phyloP scores from a whole-genome alignment of 2,329 filamentous ascomycete species.

The Diaporthe sp. region DNA sequence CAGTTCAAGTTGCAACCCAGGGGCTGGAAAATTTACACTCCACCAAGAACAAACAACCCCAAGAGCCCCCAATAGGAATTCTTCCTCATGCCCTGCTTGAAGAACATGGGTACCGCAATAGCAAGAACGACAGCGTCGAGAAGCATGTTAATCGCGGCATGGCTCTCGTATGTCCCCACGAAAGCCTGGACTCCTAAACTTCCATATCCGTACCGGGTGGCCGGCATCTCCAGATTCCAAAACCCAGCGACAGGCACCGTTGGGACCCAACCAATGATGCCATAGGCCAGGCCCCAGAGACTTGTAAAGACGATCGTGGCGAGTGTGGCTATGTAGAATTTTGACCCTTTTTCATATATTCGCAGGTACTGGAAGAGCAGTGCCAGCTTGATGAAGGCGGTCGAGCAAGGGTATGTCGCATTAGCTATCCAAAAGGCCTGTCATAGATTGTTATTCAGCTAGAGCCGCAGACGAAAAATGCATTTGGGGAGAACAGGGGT shows the following conservation, averaged over 20 bases:
- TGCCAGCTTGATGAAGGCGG: conserved; percentile 44
- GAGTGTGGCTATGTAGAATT: conserved; percentile 42
- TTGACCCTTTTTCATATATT: conserved; percentile 42
- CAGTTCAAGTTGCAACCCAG: background rate
- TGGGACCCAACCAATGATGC: conserved; percentile 51
- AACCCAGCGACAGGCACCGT: conserved; percentile 51
- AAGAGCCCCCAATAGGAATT: conserved; percentile 51
- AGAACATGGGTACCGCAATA: conserved; percentile 50
- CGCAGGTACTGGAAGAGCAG: conserved; percentile 44
- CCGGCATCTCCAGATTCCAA: conserved; percentile 46
- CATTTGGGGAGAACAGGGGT: background rate
- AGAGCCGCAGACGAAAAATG: background rate
- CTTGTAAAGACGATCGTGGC: conserved; percentile 47
- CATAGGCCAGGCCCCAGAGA: conserved; percentile 50
- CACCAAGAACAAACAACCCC: conserved; percentile 49
- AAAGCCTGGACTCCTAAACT: conserved; percentile 46
- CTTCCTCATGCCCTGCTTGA: conserved; percentile 45
- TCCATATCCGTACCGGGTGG: conserved; percentile 49
- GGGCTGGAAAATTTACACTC: conserved; percentile 46
- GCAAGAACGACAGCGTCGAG: conserved; percentile 51
- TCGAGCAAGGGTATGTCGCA: conserved; percentile 43
- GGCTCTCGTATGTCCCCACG: conserved; percentile 48
- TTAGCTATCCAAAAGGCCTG: conserved; percentile 43
- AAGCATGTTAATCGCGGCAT: conserved; percentile 50
- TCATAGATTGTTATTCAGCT: background rate